A percentile compares a stretch with the other conserved stretches of the same genome.
These are phyloP conservation scores for Pseudofabraea citricarpa DNA, from an alignment of 2,329 filamentous ascomycete genomes.

Conservation along the genomic window DNA sequence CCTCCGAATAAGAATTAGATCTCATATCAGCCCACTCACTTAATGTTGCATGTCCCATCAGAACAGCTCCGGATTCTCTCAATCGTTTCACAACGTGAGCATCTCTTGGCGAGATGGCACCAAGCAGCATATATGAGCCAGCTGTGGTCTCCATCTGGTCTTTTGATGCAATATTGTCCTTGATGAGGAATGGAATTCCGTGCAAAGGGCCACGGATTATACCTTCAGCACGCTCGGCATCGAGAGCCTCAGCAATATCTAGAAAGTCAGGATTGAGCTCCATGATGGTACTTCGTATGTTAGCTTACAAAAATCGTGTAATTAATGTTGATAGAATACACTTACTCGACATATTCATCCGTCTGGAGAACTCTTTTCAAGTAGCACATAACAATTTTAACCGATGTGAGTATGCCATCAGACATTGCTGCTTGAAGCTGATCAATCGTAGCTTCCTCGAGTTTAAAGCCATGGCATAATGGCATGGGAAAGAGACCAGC, in stretches of 20 bases:
- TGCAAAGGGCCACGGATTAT: conserved; percentile 61
- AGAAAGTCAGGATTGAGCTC: conserved; percentile 66
- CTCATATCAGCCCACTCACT: conserved; percentile 75
- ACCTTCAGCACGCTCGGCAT: conserved; percentile 53
- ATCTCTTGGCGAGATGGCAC: conserved; percentile 63
- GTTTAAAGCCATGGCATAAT: conserved; percentile 50
- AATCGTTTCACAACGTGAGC: conserved; percentile 57
- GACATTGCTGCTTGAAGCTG: conserved; percentile 56
- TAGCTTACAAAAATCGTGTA: conserved; percentile 1
- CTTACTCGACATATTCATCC: conserved; percentile 58
- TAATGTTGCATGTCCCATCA: conserved; percentile 67
- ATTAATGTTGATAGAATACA: conserved; percentile 8
- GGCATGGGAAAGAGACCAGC: conserved; percentile 53
- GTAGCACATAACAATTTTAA: conserved; percentile 59
- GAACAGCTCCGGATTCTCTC: conserved; percentile 54
- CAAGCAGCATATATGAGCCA: conserved; percentile 62
- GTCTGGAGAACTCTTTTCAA: conserved; percentile 56
- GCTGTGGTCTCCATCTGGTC: conserved; percentile 72
- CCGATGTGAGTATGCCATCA: conserved; percentile 49
- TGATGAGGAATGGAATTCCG: conserved; percentile 71
- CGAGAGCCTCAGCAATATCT: conserved; percentile 53
- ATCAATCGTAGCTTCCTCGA: conserved; percentile 68
- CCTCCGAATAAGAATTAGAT: conserved; percentile 61
- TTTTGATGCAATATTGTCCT: conserved; percentile 66
- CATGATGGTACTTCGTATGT: conserved; percentile 46